Evolutionary conservation across 495 filamentous ascomycete species (phyloP).

Genomic region (Penicillium simplicissimum): DNA sequence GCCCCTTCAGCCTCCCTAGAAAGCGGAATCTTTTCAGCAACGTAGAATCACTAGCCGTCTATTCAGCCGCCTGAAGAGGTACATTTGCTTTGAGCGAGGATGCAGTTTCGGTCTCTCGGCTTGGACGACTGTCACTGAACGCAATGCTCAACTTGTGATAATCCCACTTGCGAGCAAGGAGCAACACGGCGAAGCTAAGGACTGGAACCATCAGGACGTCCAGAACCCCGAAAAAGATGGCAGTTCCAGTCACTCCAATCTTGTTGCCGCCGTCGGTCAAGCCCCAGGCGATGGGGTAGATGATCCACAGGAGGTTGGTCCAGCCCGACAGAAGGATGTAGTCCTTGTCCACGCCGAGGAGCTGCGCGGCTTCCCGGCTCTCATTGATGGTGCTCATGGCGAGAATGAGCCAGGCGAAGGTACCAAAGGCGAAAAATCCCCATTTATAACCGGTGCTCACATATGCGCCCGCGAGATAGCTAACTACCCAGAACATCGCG

Average conservation of each 20-base stretch:
- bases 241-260: conserved; percentile 61
- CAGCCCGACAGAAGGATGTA: conserved; percentile 56
- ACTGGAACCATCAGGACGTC: conserved; percentile 62
- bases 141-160: conserved; percentile 22
- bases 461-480: conserved; percentile 62
- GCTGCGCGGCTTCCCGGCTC: conserved; percentile 53
- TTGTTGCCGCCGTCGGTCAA: conserved; percentile 67
- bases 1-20: too few species aligned
- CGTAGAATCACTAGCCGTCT: neutral
- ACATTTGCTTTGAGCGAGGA: neutral
- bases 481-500: conserved; percentile 62
- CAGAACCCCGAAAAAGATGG: conserved; percentile 70
- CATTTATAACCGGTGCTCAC: conserved; percentile 57
- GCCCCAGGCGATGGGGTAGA: conserved; percentile 73
- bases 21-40: too few species aligned
- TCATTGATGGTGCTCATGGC: conserved; percentile 53
- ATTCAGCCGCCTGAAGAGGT: neutral
- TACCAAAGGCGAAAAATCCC: conserved; percentile 67
- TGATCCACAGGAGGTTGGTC: conserved; percentile 52
- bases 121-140: conserved; percentile 22
- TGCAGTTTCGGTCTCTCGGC: conserved; percentile 5
- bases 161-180: conserved; percentile 47
- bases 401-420: conserved; percentile 59
- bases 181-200: conserved; percentile 53
- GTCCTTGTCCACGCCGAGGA: conserved; percentile 50